Evolutionary conservation across 495 filamentous ascomycete genomes (phyloP).

Genomic region (Mycothermus thermophilus): DNA sequence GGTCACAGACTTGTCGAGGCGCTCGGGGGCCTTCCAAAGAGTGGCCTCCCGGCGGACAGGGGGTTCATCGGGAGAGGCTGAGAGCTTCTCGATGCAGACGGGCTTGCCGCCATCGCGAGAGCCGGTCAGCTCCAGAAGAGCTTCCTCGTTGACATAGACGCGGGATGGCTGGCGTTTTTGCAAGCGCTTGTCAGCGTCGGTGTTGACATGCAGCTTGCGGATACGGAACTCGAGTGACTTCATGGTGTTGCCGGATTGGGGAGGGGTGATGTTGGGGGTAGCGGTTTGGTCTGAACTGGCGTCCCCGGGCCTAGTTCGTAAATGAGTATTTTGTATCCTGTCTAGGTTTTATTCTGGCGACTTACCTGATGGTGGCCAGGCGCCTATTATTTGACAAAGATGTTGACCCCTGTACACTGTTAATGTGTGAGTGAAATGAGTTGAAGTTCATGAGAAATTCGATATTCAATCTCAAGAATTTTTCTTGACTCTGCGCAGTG

Average conservation of each 20-base stretch:
- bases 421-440: no score
- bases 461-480: no score
- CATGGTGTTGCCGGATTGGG: conserved; percentile 9
- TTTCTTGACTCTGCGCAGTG: no score
- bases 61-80: conserved; percentile 5
- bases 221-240: conserved; percentile 34
- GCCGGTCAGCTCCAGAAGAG: conserved; percentile 41
- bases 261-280: not conserved
- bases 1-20: conserved; percentile 47
- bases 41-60: conserved; percentile 38
- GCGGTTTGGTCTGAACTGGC: no score
- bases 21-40: conserved; percentile 51
- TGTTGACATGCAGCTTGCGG: conserved; percentile 28
- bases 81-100: conserved; percentile 37
- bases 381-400: no score
- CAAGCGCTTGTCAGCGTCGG: conserved; percentile 28
- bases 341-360: no score
- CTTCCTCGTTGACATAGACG: conserved; percentile 52
- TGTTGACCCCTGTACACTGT: no score
- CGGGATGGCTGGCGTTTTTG: conserved; percentile 33
- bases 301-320: no score
- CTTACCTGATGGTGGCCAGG: no score
- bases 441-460: no score
- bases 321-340: no score
- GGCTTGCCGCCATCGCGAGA: conserved; percentile 43